Percentiles rank a stretch among this genome's conserved stretches.
Evolutionary conservation across 2,329 filamentous ascomycete species (phyloP).

Genomic region (Xylaria sp.): DNA sequence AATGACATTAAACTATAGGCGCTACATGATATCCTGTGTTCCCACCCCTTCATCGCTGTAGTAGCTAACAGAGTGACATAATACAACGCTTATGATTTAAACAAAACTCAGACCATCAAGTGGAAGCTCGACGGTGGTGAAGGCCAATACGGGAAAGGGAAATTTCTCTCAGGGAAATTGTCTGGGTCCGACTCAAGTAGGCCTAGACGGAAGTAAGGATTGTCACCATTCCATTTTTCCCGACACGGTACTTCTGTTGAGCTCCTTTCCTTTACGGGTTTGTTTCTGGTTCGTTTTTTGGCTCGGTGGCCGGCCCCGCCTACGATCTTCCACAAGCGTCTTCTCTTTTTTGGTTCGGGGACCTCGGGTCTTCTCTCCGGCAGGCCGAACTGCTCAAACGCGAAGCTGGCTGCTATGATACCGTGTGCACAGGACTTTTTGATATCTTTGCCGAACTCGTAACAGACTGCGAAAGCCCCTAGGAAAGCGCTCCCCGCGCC

Average conservation of each 20-base stretch:
- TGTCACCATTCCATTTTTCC: not conserved
- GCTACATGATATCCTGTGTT: not conserved
- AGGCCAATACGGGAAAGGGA: not conserved
- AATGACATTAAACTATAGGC: not conserved
- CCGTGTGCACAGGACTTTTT: conserved; percentile 4
- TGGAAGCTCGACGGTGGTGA: not conserved
- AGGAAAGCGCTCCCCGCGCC: conserved; percentile 28
- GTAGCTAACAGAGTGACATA: not conserved
- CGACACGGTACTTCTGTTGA: too few species aligned
- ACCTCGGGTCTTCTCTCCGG: not conserved
- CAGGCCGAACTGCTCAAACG: conserved; percentile 25
- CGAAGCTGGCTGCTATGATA: conserved; percentile 22
- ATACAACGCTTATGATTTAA: not conserved
- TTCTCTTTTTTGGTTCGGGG: too few species aligned
- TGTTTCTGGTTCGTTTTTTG: too few species aligned
- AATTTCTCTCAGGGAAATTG: not conserved
- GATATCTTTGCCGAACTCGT: not conserved
- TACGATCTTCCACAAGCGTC: too few species aligned
- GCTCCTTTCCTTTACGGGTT: too few species aligned
- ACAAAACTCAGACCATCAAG: not conserved
- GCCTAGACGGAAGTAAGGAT: not conserved
- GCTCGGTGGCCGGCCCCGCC: too few species aligned
- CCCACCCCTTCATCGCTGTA: not conserved
- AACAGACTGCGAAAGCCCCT: conserved; percentile 20
- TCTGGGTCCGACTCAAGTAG: not conserved